phyloP scores from a whole-genome alignment of 306 rosid genomes.

The Purshia tridentata region DNA sequence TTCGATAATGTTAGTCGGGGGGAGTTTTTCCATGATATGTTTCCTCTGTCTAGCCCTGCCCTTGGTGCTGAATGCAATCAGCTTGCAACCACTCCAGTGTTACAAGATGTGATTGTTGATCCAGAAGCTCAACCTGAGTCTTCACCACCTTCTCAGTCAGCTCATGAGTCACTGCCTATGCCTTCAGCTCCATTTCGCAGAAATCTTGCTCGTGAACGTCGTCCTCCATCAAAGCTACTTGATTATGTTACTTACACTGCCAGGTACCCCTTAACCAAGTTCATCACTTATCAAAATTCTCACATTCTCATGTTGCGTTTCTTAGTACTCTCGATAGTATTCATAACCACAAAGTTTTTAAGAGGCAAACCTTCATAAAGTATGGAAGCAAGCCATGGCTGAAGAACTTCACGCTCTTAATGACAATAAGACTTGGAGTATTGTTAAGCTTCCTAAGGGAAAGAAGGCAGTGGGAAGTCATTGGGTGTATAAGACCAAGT shows the following conservation, averaged over 20 bases:
- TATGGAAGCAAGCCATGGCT: not conserved
- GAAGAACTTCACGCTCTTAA: not conserved
- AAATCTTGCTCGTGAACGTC: not conserved
- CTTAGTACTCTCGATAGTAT: not conserved
- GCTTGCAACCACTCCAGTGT: not conserved
- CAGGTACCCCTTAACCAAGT: not conserved
- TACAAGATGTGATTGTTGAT: not conserved
- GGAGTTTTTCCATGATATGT: not conserved
- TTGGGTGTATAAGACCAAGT: not conserved
- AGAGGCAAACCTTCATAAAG: not conserved
- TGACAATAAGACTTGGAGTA: not conserved
- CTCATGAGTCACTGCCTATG: too few relatives aligned
- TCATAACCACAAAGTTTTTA: not conserved
- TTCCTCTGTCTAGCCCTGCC: too few relatives aligned
- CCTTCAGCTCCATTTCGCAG: too few relatives aligned
- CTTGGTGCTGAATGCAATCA: too few relatives aligned
- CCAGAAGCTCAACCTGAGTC: not conserved
- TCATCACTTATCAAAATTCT: not conserved
- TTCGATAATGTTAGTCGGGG: not conserved
- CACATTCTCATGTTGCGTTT: not conserved
- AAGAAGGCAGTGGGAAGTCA: not conserved
- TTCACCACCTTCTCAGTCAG: too few relatives aligned
- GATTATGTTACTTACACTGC: not conserved
- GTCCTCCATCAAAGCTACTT: not conserved
- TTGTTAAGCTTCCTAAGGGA: not conserved